Evolutionary conservation across 1,284 basidiomycete species (phyloP), one percentile per base, ranked within the genome.

Genomic region (Malassezia obtusa): DNA sequence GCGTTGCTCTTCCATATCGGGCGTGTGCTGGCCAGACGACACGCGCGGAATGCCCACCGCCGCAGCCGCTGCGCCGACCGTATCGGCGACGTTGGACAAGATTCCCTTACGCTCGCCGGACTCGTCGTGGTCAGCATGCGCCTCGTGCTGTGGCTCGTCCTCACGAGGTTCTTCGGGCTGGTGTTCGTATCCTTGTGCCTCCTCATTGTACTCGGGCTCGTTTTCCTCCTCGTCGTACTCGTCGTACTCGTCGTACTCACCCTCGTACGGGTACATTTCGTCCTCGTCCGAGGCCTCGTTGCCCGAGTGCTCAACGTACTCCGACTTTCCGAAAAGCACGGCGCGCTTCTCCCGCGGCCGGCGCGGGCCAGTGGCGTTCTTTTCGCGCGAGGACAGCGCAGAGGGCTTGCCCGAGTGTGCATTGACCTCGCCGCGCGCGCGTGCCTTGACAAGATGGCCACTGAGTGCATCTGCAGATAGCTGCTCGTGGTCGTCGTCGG

Each of bases 401-500:
- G 68, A 71, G 19, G 66, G 62, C 59, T 73, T 73, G 37, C 71
- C 71, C 1, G 71, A 72, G 49, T 68, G 64, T 19, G 49, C 46
- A 28, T 69, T 59, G 17, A 56, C 30, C 9, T 19, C 32, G 37
- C 50, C 58, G 7, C 24, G 43, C 10, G 49, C 31, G 31, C 69
- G 53, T 3, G 62, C 58, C 52, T 69, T 72, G 58, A 73, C 58
- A 12, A 72, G 63, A 37, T 66, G 60, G 22, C 66, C 63, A 26
- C 54, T 61, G 30, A 50, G 60, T 47, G 64, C 63, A 46, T 58
- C 59, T 32, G 57, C 53, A 2, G 67, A 63, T 6, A 66, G 65
- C 45, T 69, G 63, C n/a, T 64, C 67, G 51, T 69, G 67, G 40
- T 73, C 71, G 19, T 71, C 65, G 22, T 71, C 68, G 30, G 67